Base-by-base conservation (phyloP, 768 basidiomycete species). In the Leucosporidium yakuticum region DNA sequence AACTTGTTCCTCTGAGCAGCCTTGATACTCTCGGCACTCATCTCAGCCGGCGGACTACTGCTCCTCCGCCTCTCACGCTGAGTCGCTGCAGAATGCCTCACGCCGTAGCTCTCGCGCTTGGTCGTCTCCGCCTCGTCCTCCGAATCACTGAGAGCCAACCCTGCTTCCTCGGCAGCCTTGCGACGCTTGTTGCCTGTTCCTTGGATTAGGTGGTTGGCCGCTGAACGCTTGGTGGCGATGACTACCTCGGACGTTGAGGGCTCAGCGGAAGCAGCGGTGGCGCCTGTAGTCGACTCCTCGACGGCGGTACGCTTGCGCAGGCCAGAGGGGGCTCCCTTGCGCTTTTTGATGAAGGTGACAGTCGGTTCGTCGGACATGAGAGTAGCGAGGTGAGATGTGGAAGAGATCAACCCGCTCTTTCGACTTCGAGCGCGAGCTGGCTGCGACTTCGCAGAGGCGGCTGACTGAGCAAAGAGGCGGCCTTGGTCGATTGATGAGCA, bases 321-420 rank as follows among this genome's bases (percentile, higher is more conserved):
- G 0, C 88, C 89, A 5, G 86, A 83, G 3, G 92, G 92, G 2
- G 91, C 84, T 4, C 86, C 83, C 73, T 87, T 88, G 50, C 88
- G 87, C 76, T 88, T 90, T 80, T 89, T 95, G 81, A 95, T 91
- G 80, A 96, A 93, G 4, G 90, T 87, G 0, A 95, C 90, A 0
- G 68, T 62, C 19, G 72, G 65, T 54, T 68, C 71, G 4, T 47
- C n/a, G 9, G 66, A 60, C 62, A 64, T 61, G 23, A 44, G 34
- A 36, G 39, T 15, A 9, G 39, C 39, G 39, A 44, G 8, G 39
- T 9, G 39, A 44, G 39, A 44, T 44, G 39, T 44, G 39, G 39
- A 44, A 44, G 39, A 44, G 39, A 15, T 8, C 39, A 44, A 44
- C 11, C 39, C 39, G 8, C 11, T 12, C 6, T 15, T 44, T 44